phyloP scores from a whole-genome alignment of 306 rosid genomes.

The Rosa chinensis region DNA sequence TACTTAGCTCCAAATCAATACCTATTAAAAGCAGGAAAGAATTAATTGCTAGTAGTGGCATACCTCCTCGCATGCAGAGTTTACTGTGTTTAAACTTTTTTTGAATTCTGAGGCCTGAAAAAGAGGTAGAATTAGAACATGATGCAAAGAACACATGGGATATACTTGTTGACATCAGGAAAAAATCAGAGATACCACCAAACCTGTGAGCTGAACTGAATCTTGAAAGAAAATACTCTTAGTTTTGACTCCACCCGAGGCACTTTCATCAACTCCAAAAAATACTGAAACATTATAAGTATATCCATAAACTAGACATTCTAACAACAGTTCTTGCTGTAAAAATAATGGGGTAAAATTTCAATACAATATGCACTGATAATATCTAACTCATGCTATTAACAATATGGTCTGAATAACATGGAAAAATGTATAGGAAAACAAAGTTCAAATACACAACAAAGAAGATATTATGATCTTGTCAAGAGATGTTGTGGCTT shows the following conservation, averaged over 20 bases:
- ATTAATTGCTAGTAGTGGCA: constrained; percentile 26
- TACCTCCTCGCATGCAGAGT: constrained; percentile 92
- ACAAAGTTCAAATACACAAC: constrained; percentile 15
- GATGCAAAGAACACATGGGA: constrained; percentile 17
- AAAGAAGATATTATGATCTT: constrained; percentile 10
- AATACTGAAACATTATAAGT: constrained; percentile 57
- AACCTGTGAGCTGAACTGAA: constrained; percentile 93
- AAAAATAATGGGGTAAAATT: background rate
- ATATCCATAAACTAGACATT: constrained; percentile 18
- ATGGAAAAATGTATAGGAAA: background rate
- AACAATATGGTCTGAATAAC: background rate
- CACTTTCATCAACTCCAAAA: constrained; percentile 96
- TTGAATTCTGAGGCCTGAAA: constrained; percentile 81
- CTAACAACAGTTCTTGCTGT: background rate
- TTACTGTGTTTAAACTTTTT: constrained; percentile 72
- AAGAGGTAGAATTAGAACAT: constrained; percentile 27
- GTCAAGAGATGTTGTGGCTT: constrained; percentile 32
- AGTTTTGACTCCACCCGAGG: constrained; percentile 97
- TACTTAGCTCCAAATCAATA: constrained; percentile 30
- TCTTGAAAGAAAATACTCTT: constrained; percentile 92
- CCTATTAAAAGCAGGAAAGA: constrained; percentile 19
- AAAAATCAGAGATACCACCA: constrained; percentile 43
- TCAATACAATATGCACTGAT: constrained; percentile 5
- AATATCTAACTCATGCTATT: background rate
- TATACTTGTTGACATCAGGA: constrained; percentile 13